phyloP scores from a whole-genome alignment of 2,329 filamentous ascomycete species.

The Endothia cerciana region DNA sequence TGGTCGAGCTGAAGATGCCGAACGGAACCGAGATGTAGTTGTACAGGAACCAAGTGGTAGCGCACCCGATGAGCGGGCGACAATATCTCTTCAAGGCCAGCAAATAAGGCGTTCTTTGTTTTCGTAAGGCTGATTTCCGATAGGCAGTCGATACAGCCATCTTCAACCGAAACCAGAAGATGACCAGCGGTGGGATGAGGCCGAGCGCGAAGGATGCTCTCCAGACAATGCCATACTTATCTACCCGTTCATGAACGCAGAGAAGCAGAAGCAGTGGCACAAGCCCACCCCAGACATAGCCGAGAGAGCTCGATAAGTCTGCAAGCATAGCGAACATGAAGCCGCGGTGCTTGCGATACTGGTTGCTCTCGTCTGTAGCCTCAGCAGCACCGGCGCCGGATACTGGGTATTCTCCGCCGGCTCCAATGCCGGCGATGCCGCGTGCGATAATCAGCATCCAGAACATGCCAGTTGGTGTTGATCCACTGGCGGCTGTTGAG shows the following conservation, averaged over 20 bases:
- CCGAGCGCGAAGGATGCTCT: conserved; percentile 54
- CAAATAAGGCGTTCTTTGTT: conserved; percentile 51
- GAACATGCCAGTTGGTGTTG: conserved; percentile 44
- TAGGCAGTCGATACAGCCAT: conserved; percentile 56
- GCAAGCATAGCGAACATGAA: conserved; percentile 61
- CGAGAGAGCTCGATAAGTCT: conserved; percentile 54
- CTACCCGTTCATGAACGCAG: conserved; percentile 51
- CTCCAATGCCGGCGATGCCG: conserved; percentile 47
- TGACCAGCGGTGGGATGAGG: conserved; percentile 51
- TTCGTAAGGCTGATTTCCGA: conserved; percentile 50
- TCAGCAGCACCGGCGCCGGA: conserved; percentile 54
- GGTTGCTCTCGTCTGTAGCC: conserved; percentile 53
- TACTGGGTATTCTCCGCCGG: conserved; percentile 51
- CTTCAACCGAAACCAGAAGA: conserved; percentile 57
- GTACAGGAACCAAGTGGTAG: conserved; percentile 55
- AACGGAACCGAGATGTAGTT: conserved; percentile 61
- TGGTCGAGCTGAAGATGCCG: conserved; percentile 58
- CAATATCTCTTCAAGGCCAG: conserved; percentile 53
- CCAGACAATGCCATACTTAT: conserved; percentile 49
- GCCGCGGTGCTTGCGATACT: conserved; percentile 51
- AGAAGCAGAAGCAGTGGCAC: conserved; percentile 57
- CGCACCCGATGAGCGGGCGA: conserved; percentile 51
- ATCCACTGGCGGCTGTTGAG: conserved; percentile 50
- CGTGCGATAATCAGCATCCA: conserved; percentile 54
- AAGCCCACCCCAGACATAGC: conserved; percentile 43